A percentile compares a stretch with the other conserved stretches of the same genome.
These are phyloP conservation scores for Coemansia aciculifera DNA, from an alignment of 192 early-diverging fungal genomes.

Conservation along the genomic window DNA sequence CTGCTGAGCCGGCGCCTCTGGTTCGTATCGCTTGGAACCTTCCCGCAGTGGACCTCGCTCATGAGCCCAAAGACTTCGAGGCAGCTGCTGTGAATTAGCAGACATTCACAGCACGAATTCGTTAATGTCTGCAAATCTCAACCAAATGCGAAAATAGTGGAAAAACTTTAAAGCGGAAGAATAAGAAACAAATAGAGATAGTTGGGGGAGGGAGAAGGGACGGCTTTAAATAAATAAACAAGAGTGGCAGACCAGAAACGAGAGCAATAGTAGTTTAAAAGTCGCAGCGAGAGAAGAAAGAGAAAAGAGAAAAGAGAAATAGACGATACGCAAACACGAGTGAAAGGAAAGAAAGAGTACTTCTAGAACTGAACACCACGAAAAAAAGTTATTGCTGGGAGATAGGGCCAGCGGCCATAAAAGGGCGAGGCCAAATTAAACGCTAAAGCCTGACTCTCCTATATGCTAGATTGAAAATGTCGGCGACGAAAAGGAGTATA, in stretches of 20 bases:
- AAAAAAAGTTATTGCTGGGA: not conserved
- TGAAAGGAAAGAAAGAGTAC: not conserved
- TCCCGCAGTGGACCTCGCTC: conserved; percentile 41
- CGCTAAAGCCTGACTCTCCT: not conserved
- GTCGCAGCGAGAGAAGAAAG: not conserved
- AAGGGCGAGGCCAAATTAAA: not conserved
- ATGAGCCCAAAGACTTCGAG: conserved; percentile 27
- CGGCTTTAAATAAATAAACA: not conserved
- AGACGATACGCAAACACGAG: not conserved
- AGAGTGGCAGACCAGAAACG: not conserved
- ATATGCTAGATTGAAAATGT: not conserved
- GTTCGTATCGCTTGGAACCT: not conserved
- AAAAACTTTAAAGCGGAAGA: not conserved
- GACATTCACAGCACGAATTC: conserved; percentile 31
- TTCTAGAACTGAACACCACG: too few species aligned
- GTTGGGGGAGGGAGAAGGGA: not conserved
- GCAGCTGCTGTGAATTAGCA: conserved; percentile 41
- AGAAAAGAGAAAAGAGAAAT: not conserved
- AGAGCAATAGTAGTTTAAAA: not conserved
- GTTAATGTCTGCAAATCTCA: not conserved
- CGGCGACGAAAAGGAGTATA: not conserved
- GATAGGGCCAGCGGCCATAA: not conserved
- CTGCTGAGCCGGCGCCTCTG: conserved; percentile 5
- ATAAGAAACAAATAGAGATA: conserved; percentile 1
- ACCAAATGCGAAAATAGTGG: not conserved